These are phyloP conservation scores for Xylaria longipes DNA, from an alignment of 495 filamentous ascomycete genomes.

Conservation along the genomic window DNA sequence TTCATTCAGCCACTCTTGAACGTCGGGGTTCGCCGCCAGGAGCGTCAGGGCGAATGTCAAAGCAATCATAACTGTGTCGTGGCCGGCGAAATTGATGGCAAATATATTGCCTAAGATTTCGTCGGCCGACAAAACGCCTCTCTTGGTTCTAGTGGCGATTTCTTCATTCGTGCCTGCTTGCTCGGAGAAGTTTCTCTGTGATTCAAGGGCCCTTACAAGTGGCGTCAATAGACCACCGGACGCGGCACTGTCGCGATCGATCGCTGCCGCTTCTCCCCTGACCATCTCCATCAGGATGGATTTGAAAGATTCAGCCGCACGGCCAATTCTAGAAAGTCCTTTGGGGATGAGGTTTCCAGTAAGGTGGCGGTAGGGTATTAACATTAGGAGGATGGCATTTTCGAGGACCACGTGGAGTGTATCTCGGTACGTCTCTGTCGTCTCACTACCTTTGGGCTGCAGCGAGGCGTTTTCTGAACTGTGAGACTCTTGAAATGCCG, in stretches of 20 bases:
- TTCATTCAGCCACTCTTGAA: conserved; percentile 49
- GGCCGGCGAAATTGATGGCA: conserved; percentile 31
- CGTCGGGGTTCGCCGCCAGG: conserved; percentile 47
- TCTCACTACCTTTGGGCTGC: conserved; percentile 1
- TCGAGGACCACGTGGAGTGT: conserved; percentile 30
- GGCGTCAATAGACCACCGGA: conserved; percentile 13
- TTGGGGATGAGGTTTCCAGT: not conserved
- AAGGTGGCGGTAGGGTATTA: conserved; percentile 20
- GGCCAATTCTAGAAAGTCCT: not conserved
- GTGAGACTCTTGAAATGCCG: conserved; percentile 42
- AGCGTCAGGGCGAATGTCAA: conserved; percentile 48
- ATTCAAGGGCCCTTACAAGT: not conserved
- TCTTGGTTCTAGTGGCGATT: not conserved
- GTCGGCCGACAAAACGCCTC: conserved; percentile 34
- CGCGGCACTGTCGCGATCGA: conserved; percentile 33
- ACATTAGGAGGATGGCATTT: conserved; percentile 31
- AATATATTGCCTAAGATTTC: conserved; percentile 59
- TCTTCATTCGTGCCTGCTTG: not conserved
- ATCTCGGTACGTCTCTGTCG: conserved; percentile 31
- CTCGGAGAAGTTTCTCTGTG: too few species aligned
- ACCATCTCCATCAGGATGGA: conserved; percentile 36
- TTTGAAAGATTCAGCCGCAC: conserved; percentile 11
- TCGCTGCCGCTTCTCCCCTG: conserved; percentile 36
- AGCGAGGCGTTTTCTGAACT: conserved; percentile 14
- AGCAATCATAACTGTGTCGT: conserved; percentile 55